Evolutionary conservation across 768 basidiomycete genomes (phyloP).

Genomic region (Hygrocybe punicea): DNA sequence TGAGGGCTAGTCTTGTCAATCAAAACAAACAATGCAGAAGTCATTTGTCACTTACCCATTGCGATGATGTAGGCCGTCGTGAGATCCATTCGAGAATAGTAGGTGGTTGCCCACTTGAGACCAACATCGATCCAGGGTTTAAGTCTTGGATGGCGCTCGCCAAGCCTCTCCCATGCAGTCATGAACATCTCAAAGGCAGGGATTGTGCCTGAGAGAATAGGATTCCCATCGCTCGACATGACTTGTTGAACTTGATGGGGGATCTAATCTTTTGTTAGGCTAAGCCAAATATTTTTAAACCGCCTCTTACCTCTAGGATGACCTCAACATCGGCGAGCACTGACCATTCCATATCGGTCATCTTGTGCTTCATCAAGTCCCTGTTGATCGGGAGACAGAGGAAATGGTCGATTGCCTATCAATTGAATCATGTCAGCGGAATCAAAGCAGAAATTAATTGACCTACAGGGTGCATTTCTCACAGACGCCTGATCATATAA

Average conservation of each 20-base stretch:
- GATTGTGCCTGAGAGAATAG: slow-evolving; percentile 17
- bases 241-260: slow-evolving; percentile 10
- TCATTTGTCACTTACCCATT: slow-evolving; percentile 6
- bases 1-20: slow-evolving; percentile 12
- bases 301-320: slow-evolving; percentile 10
- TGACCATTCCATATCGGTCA: slow-evolving; percentile 12
- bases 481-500: slow-evolving; percentile 14
- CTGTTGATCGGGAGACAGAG: slow-evolving; percentile 3
- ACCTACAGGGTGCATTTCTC: slow-evolving; percentile 11
- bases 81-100: slow-evolving; percentile 9
- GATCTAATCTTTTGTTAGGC: slow-evolving; percentile 1
- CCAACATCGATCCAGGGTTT: slow-evolving; percentile 3
- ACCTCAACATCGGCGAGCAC: neutral
- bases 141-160: neutral
- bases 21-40: neutral
- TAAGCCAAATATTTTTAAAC: slow-evolving; percentile 2
- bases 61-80: slow-evolving; percentile 12
- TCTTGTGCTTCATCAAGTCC: slow-evolving; percentile 2
- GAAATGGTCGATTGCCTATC: slow-evolving; percentile 8
- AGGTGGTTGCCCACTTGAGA: slow-evolving; percentile 7
- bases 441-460: neutral
- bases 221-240: slow-evolving; percentile 16
- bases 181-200: slow-evolving; percentile 21
- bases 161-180: slow-evolving; percentile 10
- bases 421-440: slow-evolving; percentile 3